A percentile compares a stretch with the other conserved stretches of the same genome.
These are phyloP conservation scores for Epichloe festucae DNA, from an alignment of 2,329 filamentous ascomycete species.

Conservation along the genomic window DNA sequence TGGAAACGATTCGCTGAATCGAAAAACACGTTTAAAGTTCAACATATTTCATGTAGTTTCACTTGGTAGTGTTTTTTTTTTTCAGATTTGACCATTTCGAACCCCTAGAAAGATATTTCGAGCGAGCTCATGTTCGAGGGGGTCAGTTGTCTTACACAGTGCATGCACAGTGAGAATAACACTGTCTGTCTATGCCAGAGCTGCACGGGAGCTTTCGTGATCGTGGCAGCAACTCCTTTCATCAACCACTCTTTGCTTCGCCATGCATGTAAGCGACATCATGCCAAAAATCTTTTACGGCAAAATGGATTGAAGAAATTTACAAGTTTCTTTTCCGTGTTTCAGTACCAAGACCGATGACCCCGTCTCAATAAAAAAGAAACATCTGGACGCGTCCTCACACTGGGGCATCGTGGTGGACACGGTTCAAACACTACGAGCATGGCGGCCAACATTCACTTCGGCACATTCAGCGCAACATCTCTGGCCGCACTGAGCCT, in stretches of 20 bases:
- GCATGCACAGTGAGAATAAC: not conserved
- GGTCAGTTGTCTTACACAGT: not conserved
- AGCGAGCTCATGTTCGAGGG: not conserved
- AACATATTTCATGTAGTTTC: too few relatives aligned
- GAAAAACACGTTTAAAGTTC: too few relatives aligned
- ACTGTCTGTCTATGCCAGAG: not conserved
- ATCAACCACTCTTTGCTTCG: not conserved
- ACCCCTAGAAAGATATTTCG: not conserved
- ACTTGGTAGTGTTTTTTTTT: too few relatives aligned
- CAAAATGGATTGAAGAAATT: not conserved
- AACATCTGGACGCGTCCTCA: not conserved
- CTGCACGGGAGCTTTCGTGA: not conserved
- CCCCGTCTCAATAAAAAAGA: not conserved
- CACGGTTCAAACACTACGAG: not conserved
- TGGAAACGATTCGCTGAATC: not conserved
- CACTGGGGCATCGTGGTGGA: not conserved
- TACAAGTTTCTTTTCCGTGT: not conserved
- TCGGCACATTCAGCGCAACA: not conserved
- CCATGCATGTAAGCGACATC: not conserved
- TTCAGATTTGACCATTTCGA: not conserved
- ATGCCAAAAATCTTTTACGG: not conserved
- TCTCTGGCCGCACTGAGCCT: conserved; percentile 4
- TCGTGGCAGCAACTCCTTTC: not conserved
- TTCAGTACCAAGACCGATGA: not conserved
- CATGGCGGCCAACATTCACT: not conserved